These are phyloP conservation scores for Pseudovirgaria hyperparasitica DNA, from an alignment of 2,329 filamentous ascomycete species.

Conservation along the genomic window DNA sequence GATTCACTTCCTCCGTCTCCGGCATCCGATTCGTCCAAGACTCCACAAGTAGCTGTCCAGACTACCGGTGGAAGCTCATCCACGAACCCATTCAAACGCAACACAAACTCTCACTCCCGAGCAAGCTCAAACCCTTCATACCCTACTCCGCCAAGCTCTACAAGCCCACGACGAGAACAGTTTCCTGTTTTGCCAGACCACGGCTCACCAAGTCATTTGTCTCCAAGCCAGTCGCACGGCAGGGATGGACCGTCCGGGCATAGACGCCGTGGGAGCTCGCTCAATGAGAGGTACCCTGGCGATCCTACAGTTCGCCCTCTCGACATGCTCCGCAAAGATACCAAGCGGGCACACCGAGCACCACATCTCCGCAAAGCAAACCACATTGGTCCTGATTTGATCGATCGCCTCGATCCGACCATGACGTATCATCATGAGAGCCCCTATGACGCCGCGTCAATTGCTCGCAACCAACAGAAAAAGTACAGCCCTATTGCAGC, in stretches of 20 bases:
- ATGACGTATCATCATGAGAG: conserved; percentile 77
- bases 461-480: conserved; percentile 56
- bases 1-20: conserved; percentile 21
- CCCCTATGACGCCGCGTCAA: conserved; percentile 73
- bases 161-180: conserved; percentile 35
- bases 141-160: conserved; percentile 42
- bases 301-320: conserved; percentile 55
- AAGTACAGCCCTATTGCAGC: conserved; percentile 62
- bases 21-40: conserved; percentile 16
- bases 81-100: conserved; percentile 32
- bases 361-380: conserved; percentile 54
- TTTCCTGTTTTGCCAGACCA: conserved; percentile 20
- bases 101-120: conserved; percentile 10
- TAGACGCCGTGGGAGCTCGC: conserved; percentile 36
- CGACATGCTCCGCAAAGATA: conserved; percentile 51
- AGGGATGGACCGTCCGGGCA: conserved; percentile 12
- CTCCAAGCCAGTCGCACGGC: conserved; percentile 13
- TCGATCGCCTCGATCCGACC: conserved; percentile 66
- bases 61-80: conserved; percentile 25
- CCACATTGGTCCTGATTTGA: conserved; percentile 58
- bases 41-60: conserved; percentile 16
- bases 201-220: conserved; percentile 17
- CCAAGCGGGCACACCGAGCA: conserved; percentile 51
- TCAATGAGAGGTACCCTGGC: conserved; percentile 48
- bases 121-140: conserved; percentile 19